Conservation (phyloP, 345 rosid species). For the Corchorus olitorius region DNA sequence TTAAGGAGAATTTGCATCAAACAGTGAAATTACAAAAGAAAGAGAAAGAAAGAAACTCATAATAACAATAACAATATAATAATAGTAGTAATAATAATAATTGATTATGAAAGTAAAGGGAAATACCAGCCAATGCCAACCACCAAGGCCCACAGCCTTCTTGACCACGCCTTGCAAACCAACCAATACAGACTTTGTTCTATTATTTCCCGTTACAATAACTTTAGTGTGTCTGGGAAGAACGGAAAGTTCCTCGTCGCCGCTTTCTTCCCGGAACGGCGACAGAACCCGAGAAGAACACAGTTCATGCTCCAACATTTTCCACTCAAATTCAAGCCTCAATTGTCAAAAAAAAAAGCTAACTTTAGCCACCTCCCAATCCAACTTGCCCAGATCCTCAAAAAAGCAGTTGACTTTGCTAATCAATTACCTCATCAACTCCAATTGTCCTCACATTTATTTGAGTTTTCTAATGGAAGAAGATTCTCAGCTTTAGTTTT, state of each 20-base stretch:
- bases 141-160: conserved; percentile 97
- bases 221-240: conserved; percentile 96
- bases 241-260: conserved; percentile 96
- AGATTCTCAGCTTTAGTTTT: conserved; percentile 21
- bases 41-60: too few species aligned
- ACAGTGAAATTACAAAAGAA: not conserved
- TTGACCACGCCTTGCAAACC: conserved; percentile 95
- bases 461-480: not conserved
- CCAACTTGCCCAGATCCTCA: conserved; percentile 16
- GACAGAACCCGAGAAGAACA: conserved; percentile 41
- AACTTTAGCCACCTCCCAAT: not conserved
- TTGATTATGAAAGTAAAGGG: not conserved
- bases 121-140: conserved; percentile 97
- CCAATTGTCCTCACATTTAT: not conserved
- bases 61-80: not conserved
- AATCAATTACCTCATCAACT: conserved; percentile 19
- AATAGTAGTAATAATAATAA: not conserved
- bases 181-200: conserved; percentile 93
- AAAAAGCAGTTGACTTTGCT: not conserved
- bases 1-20: conserved; percentile 3
- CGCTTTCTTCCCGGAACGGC: conserved; percentile 75
- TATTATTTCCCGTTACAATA: conserved; percentile 92
- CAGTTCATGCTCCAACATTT: conserved; percentile 22
- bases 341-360: not conserved
- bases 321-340: not conserved